These are phyloP conservation scores for Yarrowia keelungensis DNA, from an alignment of 805 yeast species.

Conservation along the genomic window DNA sequence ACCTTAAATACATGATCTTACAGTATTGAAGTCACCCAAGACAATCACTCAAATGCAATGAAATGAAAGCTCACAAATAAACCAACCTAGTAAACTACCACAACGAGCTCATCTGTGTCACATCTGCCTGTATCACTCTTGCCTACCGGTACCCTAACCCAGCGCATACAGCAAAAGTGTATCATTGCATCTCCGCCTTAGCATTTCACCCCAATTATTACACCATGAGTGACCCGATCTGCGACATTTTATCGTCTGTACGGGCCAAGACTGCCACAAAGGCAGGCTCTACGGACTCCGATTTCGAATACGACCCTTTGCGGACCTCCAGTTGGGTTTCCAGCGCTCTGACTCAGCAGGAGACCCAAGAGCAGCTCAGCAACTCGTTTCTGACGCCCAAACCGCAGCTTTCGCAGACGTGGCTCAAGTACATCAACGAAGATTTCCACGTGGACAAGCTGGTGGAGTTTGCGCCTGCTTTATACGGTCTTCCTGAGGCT, in stretches of 20 bases:
- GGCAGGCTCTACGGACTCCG: not conserved
- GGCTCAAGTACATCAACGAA: conserved; percentile 24
- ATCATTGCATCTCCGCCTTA: not conserved
- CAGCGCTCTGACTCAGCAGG: not conserved
- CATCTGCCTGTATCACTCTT: no score
- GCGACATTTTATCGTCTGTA: not conserved
- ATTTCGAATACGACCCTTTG: conserved; percentile 4
- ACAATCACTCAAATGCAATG: no score
- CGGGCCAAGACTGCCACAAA: not conserved
- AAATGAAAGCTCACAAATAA: no score
- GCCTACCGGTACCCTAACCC: conserved; percentile 30
- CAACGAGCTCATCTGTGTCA: no score
- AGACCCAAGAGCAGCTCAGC: not conserved
- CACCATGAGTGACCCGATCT: conserved; percentile 12
- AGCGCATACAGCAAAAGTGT: no score
- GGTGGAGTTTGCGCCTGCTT: conserved; percentile 21
- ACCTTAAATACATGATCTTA: no score
- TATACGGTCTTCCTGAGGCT: conserved; percentile 21
- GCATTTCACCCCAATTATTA: not conserved
- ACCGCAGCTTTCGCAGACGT: conserved; percentile 5
- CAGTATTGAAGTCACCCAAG: no score
- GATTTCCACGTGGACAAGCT: conserved; percentile 31
- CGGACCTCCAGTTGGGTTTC: not conserved
- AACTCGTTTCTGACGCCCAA: conserved; percentile 26
- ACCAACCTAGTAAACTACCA: no score